Evolutionary conservation across 2,329 filamentous ascomycete genomes (phyloP).

Genomic region (Coleophoma eucalyptorum): DNA sequence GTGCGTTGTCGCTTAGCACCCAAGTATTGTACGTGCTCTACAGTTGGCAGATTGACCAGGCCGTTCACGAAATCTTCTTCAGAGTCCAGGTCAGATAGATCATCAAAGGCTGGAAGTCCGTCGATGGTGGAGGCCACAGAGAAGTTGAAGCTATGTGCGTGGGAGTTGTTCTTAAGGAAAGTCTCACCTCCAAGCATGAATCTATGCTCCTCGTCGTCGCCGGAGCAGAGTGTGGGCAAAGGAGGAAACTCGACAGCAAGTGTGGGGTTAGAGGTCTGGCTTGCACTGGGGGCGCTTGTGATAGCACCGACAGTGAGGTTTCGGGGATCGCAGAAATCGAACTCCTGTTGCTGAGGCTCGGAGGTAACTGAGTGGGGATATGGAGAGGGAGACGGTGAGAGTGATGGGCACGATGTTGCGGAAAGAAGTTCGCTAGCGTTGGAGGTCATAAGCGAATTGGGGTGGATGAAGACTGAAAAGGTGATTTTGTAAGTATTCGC

Average conservation of each 20-base stretch:
- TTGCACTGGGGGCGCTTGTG: slow-evolving; percentile 25
- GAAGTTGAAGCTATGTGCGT: slow-evolving; percentile 49
- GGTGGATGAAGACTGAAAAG: slow-evolving; percentile 59
- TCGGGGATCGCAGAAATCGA: slow-evolving; percentile 88
- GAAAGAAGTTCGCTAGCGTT: slow-evolving; percentile 68
- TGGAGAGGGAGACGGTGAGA: slow-evolving; percentile 83
- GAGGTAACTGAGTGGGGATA: slow-evolving; percentile 66
- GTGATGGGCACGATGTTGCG: slow-evolving; percentile 71
- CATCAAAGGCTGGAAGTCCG: slow-evolving; percentile 69
- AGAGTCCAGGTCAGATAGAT: slow-evolving; percentile 84
- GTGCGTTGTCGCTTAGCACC: slow-evolving; percentile 66
- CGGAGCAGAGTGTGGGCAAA: slow-evolving; percentile 56
- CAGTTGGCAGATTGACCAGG: slow-evolving; percentile 65
- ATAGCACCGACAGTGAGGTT: slow-evolving; percentile 70
- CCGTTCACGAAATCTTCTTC: slow-evolving; percentile 81
- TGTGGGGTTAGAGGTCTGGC: slow-evolving; percentile 19
- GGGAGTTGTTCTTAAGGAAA: slow-evolving; percentile 41
- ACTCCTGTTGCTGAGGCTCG: slow-evolving; percentile 54
- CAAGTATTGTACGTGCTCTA: slow-evolving; percentile 54
- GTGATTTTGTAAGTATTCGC: neutral
- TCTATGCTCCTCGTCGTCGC: slow-evolving; percentile 57
- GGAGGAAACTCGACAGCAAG: slow-evolving; percentile 60
- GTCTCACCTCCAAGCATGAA: slow-evolving; percentile 43
- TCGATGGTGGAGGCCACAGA: slow-evolving; percentile 45
- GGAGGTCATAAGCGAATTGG: slow-evolving; percentile 57